Percentiles rank a stretch among this genome's conserved stretches.
These are phyloP conservation scores for Cercospora zeina DNA, from an alignment of 2,329 filamentous ascomycete genomes.

Conservation along the genomic window DNA sequence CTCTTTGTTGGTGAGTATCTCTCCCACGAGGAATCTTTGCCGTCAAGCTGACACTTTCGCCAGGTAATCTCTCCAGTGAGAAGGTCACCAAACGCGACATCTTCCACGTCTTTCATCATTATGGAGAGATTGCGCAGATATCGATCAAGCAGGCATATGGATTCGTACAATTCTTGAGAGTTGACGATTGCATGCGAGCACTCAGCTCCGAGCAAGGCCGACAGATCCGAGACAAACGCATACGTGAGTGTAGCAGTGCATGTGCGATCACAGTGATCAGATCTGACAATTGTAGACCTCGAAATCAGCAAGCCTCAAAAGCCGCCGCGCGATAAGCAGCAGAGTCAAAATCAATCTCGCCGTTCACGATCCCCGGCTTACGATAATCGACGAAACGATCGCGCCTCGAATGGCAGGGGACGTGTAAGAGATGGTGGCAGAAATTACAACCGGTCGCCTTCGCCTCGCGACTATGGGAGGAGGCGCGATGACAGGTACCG, in stretches of 20 bases:
- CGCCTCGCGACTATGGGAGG: constrained; percentile 45
- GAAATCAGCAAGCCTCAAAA: constrained; percentile 86
- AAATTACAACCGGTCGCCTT: constrained; percentile 45
- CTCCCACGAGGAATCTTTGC: too few species aligned
- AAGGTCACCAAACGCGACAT: constrained; percentile 91
- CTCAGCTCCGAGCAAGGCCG: constrained; percentile 76
- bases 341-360: constrained; percentile 31
- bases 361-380: constrained; percentile 66
- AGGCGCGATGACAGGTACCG: constrained; percentile 41
- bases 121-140: constrained; percentile 87
- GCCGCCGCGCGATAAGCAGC: constrained; percentile 38
- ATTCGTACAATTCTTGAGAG: constrained; percentile 88
- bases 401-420: constrained; percentile 46
- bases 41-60: constrained; percentile 29
- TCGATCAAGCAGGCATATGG: constrained; percentile 96
- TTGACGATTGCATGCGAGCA: constrained; percentile 71
- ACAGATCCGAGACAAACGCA: constrained; percentile 83
- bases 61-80: constrained; percentile 88
- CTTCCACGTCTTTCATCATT: constrained; percentile 83
- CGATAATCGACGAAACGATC: constrained; percentile 48
- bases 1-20: constrained; percentile 71
- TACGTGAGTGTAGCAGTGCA: constrained; percentile 64
- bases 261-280: background rate
- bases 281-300: constrained; percentile 62
- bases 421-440: constrained; percentile 53